Evolutionary conservation across 2,329 filamentous ascomycete species (phyloP), one percentile per base, ranked within the genome.

Genomic region (Calonectria pteridis): DNA sequence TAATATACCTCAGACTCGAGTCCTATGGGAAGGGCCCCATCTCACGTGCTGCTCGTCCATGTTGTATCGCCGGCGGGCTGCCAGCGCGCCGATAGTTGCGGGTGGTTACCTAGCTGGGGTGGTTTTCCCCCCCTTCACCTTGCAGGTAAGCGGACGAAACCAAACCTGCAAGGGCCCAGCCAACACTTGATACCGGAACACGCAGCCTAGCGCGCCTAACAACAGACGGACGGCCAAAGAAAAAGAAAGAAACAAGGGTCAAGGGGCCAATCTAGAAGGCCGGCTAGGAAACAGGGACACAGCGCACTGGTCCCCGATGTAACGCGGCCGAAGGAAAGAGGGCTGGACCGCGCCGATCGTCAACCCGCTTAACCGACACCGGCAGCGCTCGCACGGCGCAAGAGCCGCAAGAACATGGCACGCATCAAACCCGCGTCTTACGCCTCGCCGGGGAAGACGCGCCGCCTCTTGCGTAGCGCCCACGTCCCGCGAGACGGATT

Each of bases 371-470:
- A 37, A 59, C n/a, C 31, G 23, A n/a, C 23, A 7, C 33, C 55
- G 55, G 35, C 55, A 18, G 14, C 31, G 13, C 13, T 35, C 35
- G n/a, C 31, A 23, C 31, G 31, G 55, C 23, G 10, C 13, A 59
- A 59, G 55, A 59, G 55, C 55, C 55, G 55, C 53, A 59, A 59
- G n/a, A 13, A 23, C 11, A n/a, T 59, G 31, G 23, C 31, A 59
- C n/a, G n/a, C 3, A 26, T 59, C 53, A 59, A 58, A 31, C 53
- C 11, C 40, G n/a, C n/a, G n/a, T n/a, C n/a, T n/a, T n/a, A n/a
- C n/a, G 40, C n/a, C 43, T 33, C 53, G 51, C 51, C 55, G 55
- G 55, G 55, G 55, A 59, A 59, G 55, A 59, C 33, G 23, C 40
- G 55, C 55, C 55, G 55, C 33, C 33, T n/a, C 55, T 31, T 46